Evolutionary conservation across 2,329 filamentous ascomycete species (phyloP).

Genomic region (Colletotrichum tropicale): DNA sequence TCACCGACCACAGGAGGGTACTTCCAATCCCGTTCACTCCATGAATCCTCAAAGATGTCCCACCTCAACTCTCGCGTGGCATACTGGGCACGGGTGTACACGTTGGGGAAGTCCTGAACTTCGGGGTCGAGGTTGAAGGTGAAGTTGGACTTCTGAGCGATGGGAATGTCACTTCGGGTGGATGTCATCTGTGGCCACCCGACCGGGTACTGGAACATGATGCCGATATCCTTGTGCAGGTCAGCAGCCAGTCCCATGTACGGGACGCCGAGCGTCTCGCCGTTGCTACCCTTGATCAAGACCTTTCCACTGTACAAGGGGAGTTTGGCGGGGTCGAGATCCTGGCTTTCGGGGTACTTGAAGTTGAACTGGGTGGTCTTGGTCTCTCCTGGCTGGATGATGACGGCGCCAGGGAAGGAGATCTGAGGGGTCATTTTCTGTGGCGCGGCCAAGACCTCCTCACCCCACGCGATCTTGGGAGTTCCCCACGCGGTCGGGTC

Average conservation of each 20-base stretch:
- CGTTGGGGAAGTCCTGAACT: constrained; percentile 29
- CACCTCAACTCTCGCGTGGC: constrained; percentile 30
- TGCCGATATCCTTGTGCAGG: background rate
- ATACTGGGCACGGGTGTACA: constrained; percentile 24
- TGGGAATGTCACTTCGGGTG: background rate
- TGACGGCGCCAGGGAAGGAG: background rate
- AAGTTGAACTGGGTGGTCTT: constrained; percentile 9
- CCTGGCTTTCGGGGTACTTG: background rate
- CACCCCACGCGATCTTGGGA: constrained; percentile 11
- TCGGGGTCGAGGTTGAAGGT: constrained; percentile 28
- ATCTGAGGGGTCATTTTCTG: background rate
- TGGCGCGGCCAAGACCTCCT: background rate
- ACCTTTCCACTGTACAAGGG: constrained; percentile 39
- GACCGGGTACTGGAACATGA: constrained; percentile 14
- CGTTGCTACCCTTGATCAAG: constrained; percentile 32
- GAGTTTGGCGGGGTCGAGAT: constrained; percentile 25
- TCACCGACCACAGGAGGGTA: constrained; percentile 43
- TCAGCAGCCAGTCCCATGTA: constrained; percentile 28
- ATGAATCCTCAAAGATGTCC: constrained; percentile 42
- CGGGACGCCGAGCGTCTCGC: constrained; percentile 36
- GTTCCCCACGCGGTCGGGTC: constrained; percentile 13
- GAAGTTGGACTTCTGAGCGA: constrained; percentile 26
- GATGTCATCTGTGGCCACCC: constrained; percentile 12
- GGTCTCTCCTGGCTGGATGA: constrained; percentile 8
- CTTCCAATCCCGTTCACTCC: constrained; percentile 43